Evolutionary conservation across 1,284 basidiomycete species (phyloP), one percentile per base, ranked within the genome.

Genomic region (Rhodotorula sp.): DNA sequence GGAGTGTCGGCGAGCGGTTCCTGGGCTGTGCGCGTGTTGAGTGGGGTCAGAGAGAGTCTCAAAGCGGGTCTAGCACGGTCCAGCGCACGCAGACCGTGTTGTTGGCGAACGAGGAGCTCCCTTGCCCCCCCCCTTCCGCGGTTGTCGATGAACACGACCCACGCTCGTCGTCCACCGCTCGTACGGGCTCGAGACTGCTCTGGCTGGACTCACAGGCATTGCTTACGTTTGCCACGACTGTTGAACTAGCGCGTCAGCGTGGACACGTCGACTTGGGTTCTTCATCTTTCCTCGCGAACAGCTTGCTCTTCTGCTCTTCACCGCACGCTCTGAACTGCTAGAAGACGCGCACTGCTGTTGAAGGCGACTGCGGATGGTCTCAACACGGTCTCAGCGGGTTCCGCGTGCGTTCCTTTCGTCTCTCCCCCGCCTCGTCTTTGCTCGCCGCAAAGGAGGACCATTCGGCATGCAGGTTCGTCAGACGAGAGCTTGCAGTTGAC

Each of bases 371-470:
- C 20, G 8, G 40, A 69, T 69, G 67, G 63, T 69, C 34, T 15
- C 16, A 1, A 62, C 59, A 3, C 67, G 67, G 31, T 65, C 67
- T 2, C 52, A 60, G 28, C 67, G 67, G 15, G 54, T 69, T 9
- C 67, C 59, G 2, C 63, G 67, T 69, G 28, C 31, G 55, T 69
- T 52, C 26, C 26, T 37, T n/a, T 46, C 22, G 26, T 28, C 58
- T 51, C 56, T n/a, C n/a, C 30, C 31, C 51, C 20, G 5, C 59
- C 24, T 48, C 30, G 26, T 34, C 22, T 34, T 3, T 11, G 6
- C 34, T n/a, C 30, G 22, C n/a, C 9, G 2, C 54, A n/a, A 16
- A 5, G 11, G 13, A 22, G 26, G n/a, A 16, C 16, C 4, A 20
- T 10, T 28, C 11, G 26, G 24, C 10, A 51, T 22, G 15, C 18